phyloP scores from a whole-genome alignment of 2,329 filamentous ascomycete genomes.

The Talaromyces sp. region DNA sequence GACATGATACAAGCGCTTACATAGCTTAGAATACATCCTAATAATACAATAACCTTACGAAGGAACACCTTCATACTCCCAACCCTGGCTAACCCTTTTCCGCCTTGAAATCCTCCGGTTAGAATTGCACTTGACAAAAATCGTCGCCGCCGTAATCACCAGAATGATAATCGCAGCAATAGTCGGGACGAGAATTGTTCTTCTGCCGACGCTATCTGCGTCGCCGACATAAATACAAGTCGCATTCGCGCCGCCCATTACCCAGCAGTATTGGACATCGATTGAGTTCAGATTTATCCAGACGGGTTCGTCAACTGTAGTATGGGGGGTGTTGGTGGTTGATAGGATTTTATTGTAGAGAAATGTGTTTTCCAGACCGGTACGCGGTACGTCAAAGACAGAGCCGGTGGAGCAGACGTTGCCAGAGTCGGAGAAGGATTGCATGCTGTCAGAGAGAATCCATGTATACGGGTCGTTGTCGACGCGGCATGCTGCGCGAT shows the following conservation, averaged over 20 bases:
- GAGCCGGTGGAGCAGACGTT: constrained; percentile 49
- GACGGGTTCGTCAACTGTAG: constrained; percentile 35
- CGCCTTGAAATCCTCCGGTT: constrained; percentile 54
- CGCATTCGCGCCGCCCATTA: constrained; percentile 52
- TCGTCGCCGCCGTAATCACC: constrained; percentile 56
- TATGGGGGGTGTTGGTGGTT: constrained; percentile 26
- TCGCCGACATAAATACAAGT: constrained; percentile 57
- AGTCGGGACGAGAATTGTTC: constrained; percentile 57
- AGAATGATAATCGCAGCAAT: constrained; percentile 62
- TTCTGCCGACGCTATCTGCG: constrained; percentile 41
- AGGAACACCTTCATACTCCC: constrained; percentile 68
- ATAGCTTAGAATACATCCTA: neutral
- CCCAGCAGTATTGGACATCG: constrained; percentile 58
- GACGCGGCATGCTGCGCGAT: constrained; percentile 57
- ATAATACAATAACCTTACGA: constrained; percentile 27
- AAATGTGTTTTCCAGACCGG: constrained; percentile 61
- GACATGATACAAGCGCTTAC: neutral
- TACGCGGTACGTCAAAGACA: constrained; percentile 57
- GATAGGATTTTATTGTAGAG: constrained; percentile 40
- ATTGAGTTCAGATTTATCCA: constrained; percentile 63
- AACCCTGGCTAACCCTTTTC: constrained; percentile 52
- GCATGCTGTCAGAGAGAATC: constrained; percentile 46
- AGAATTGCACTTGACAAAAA: constrained; percentile 63
- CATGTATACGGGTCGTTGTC: constrained; percentile 55
- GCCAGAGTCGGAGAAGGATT: constrained; percentile 45